Conservation (phyloP, 805 yeast species). For the Wickerhamomyces bisporus region DNA sequence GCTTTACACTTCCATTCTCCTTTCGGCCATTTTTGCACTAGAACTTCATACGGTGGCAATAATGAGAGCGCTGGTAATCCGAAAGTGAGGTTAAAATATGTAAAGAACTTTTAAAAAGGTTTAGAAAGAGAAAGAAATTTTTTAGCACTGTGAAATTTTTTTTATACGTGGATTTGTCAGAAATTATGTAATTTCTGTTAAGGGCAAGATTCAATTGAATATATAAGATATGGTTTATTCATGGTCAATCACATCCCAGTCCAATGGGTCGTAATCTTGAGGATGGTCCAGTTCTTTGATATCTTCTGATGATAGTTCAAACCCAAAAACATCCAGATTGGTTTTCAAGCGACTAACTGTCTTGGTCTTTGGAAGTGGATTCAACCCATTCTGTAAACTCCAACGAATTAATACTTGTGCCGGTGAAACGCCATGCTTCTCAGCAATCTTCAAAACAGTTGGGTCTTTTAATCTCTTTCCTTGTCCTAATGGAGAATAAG, state of each 20-base stretch:
- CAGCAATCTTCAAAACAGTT: slow-evolving; percentile 36
- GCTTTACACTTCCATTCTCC: slow-evolving; percentile 16
- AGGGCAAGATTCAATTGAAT: too few relatives aligned
- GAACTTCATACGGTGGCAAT: slow-evolving; percentile 11
- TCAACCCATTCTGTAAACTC: slow-evolving; percentile 52
- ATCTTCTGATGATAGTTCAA: slow-evolving; percentile 39
- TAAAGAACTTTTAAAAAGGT: slow-evolving; percentile 11
- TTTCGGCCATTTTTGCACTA: slow-evolving; percentile 27
- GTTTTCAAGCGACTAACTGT: slow-evolving; percentile 29
- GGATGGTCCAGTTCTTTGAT: slow-evolving; percentile 43
- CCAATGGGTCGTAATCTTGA: slow-evolving; percentile 62
- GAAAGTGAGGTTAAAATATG: slow-evolving; percentile 24
- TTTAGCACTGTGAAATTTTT: too few relatives aligned
- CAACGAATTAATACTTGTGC: slow-evolving; percentile 54
- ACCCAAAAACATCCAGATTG: slow-evolving; percentile 38
- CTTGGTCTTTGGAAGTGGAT: slow-evolving; percentile 48
- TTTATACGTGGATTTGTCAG: too few relatives aligned
- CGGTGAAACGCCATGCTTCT: slow-evolving; percentile 35
- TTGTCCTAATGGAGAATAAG: slow-evolving; percentile 62
- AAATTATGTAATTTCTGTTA: too few relatives aligned
- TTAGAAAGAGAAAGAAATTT: too few relatives aligned
- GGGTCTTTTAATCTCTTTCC: slow-evolving; percentile 43
- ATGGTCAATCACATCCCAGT: slow-evolving; percentile 46
- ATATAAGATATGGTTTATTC: too few relatives aligned
- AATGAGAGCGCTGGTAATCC: slow-evolving; percentile 27